phyloP scores from a whole-genome alignment of 192 early-diverging fungal genomes.

The Rhizophlyctis rosea region DNA sequence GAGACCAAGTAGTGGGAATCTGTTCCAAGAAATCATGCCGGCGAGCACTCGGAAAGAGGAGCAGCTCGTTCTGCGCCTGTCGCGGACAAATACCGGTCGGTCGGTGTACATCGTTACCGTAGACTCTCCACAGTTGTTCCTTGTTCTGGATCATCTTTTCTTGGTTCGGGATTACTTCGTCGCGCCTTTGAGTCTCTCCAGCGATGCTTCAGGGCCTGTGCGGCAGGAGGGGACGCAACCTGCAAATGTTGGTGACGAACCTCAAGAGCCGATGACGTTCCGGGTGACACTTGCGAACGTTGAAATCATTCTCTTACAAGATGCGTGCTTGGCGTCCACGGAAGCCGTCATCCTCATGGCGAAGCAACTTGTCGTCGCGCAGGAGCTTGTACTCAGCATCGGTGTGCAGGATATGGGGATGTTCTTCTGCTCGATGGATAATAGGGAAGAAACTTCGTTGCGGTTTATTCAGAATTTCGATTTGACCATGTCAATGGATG shows the following conservation, averaged over 20 bases:
- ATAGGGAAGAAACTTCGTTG: slow-evolving; percentile 70
- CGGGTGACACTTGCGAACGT: slow-evolving; percentile 74
- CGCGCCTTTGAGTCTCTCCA: slow-evolving; percentile 9
- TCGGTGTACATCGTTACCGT: slow-evolving; percentile 69
- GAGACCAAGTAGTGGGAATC: slow-evolving; percentile 65
- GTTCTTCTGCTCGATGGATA: slow-evolving; percentile 87
- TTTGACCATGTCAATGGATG: slow-evolving; percentile 75
- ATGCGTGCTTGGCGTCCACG: slow-evolving; percentile 62
- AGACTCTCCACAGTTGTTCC: slow-evolving; percentile 76
- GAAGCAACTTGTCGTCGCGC: slow-evolving; percentile 73
- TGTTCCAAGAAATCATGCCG: slow-evolving; percentile 83
- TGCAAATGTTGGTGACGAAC: background rate
- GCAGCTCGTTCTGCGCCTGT: slow-evolving; percentile 54
- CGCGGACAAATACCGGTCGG: slow-evolving; percentile 36
- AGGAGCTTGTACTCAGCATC: slow-evolving; percentile 72
- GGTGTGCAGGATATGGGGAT: slow-evolving; percentile 82
- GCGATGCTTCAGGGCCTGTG: no score
- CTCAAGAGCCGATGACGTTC: slow-evolving; percentile 51
- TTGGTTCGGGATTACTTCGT: slow-evolving; percentile 69
- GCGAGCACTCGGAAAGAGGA: slow-evolving; percentile 56
- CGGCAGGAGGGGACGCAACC: slow-evolving; percentile 13
- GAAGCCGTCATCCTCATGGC: slow-evolving; percentile 89
- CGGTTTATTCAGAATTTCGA: slow-evolving; percentile 92
- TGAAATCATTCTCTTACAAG: slow-evolving; percentile 82
- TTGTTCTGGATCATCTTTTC: slow-evolving; percentile 86